phyloP scores from a whole-genome alignment of 83 land plant genomes.

The Picea engelmannii region DNA sequence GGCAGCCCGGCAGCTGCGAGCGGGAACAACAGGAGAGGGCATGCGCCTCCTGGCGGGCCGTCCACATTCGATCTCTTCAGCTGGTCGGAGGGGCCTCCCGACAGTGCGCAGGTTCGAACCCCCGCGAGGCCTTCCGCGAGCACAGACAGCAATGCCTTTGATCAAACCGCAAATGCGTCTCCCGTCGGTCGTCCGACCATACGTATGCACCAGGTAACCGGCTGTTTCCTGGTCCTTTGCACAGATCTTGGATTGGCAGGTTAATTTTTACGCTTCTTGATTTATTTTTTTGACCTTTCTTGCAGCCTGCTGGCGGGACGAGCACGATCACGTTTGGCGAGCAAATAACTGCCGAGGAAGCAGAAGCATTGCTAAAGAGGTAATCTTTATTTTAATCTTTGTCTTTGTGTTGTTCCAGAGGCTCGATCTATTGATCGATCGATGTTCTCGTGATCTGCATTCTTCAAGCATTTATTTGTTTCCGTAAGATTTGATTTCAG shows the following conservation, averaged over 20 bases:
- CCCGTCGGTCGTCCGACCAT: constrained; percentile 41
- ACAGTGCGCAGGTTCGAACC: constrained; percentile 17
- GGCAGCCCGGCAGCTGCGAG: background rate
- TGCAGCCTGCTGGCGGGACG: constrained; percentile 52
- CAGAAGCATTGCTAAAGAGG: constrained; percentile 46
- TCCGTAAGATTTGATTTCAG: no score
- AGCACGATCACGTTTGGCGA: constrained; percentile 50
- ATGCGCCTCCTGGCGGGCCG: constrained; percentile 49
- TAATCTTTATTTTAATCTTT: background rate
- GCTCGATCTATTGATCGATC: background rate
- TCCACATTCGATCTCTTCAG: constrained; percentile 56
- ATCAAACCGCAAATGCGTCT: constrained; percentile 13
- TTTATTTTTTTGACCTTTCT: background rate
- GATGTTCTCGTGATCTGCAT: background rate
- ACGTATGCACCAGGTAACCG: constrained; percentile 54
- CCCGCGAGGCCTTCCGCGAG: constrained; percentile 18
- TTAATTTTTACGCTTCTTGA: background rate
- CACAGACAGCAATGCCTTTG: constrained; percentile 23
- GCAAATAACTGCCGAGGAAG: constrained; percentile 40
- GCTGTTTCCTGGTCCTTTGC: background rate
- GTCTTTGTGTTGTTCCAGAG: background rate
- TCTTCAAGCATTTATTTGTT: background rate
- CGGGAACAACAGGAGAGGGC: constrained; percentile 23
- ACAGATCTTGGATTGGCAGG: background rate
- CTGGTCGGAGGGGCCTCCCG: constrained; percentile 51